These are phyloP conservation scores for Cucurbita ficifolia DNA, from an alignment of 306 rosid genomes.

Conservation along the genomic window DNA sequence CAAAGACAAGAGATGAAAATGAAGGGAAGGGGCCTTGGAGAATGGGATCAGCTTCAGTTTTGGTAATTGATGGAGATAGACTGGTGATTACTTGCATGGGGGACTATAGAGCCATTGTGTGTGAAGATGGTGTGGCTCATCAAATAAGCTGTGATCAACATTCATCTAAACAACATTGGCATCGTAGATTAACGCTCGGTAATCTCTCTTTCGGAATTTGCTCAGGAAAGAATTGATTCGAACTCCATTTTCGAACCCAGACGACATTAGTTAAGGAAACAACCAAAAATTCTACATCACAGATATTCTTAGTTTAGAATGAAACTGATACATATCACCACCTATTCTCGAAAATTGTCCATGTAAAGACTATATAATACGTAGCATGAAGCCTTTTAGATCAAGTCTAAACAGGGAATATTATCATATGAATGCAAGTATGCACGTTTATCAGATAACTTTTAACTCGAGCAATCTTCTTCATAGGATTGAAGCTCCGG, in stretches of 20 bases:
- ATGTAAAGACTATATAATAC: no score
- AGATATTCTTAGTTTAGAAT: not conserved
- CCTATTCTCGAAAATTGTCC: not conserved
- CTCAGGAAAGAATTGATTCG: not conserved
- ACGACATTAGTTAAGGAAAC: not conserved
- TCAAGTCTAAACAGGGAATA: not conserved
- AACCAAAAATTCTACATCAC: not conserved
- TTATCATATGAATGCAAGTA: not conserved
- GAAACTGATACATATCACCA: not conserved
- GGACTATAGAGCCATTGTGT: conserved; percentile 52
- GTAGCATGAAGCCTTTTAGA: not conserved
- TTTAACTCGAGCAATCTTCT: conserved; percentile 13
- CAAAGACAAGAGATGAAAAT: conserved; percentile 27
- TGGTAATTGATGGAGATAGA: conserved; percentile 55
- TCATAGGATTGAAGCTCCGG: conserved; percentile 1
- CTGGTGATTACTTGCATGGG: conserved; percentile 65
- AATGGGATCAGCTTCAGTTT: conserved; percentile 44
- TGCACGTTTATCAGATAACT: not conserved
- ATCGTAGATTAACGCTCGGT: conserved; percentile 42
- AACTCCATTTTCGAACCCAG: not conserved
- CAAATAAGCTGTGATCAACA: conserved; percentile 17
- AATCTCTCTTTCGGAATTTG: not conserved
- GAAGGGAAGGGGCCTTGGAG: conserved; percentile 18
- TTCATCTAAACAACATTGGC: conserved; percentile 33
- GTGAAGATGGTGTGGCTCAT: conserved; percentile 67